phyloP scores from a whole-genome alignment of 2,329 filamentous ascomycete genomes.

The Leptographium wingfieldii region DNA sequence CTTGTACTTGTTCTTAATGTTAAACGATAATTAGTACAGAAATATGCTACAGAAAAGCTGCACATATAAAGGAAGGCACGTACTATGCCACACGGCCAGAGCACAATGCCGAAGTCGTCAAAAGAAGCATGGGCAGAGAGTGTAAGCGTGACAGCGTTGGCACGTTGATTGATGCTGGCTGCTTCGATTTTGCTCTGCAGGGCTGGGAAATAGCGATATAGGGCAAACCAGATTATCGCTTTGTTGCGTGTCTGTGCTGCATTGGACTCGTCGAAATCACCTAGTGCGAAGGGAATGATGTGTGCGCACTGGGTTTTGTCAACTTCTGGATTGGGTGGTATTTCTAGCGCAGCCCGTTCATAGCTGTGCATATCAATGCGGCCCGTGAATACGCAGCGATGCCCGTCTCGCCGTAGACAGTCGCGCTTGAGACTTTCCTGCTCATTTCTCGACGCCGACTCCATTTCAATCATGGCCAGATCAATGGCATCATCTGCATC shows the following conservation, averaged over 20 bases:
- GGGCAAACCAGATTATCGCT: background rate
- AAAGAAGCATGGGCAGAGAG: background rate
- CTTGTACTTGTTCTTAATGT: background rate
- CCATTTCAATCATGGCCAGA: background rate
- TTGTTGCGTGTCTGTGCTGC: constrained; percentile 1
- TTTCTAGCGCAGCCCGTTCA: background rate
- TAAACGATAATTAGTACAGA: background rate
- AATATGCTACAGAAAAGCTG: background rate
- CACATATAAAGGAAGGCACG: background rate
- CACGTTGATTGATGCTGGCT: constrained; percentile 5
- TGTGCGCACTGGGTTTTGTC: constrained; percentile 2
- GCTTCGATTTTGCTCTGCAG: constrained; percentile 1
- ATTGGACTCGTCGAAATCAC: background rate
- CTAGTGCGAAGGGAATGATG: constrained; percentile 4
- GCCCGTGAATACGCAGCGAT: constrained; percentile 3
- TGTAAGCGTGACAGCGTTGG: background rate
- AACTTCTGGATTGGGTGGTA: background rate
- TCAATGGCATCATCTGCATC: background rate
- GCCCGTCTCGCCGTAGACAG: constrained; percentile 3
- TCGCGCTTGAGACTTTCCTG: background rate
- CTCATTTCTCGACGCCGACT: too few relatives aligned
- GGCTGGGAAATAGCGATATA: constrained; percentile 8
- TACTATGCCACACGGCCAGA: background rate
- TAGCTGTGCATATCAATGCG: background rate
- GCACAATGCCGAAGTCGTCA: background rate